Evolutionary conservation across 192 early-diverging fungal genomes (phyloP), one percentile per base, ranked within the genome.

Genomic region (Backusella tuberculispora): DNA sequence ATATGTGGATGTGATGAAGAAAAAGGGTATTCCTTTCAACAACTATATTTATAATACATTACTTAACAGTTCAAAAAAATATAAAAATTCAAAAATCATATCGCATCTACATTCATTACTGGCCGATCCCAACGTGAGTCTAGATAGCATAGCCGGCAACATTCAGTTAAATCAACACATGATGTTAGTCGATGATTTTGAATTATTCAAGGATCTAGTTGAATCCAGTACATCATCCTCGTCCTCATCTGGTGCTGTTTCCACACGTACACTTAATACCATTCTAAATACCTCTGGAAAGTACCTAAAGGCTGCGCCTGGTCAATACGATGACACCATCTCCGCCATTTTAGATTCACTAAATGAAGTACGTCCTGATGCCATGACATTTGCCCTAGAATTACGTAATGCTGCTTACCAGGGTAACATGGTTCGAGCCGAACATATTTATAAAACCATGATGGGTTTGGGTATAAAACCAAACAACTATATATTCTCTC

Each of bases 1-100:
- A 63, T 72, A 72, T 21, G 42, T 47, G 4, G 71, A 78, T 69
- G 76, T 69, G 17, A 78, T 78, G 76, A n/a, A 38, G 17, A 41
- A 42, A 6, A 72, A 78, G 19, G 65, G 47, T 17, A 72, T 76
- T 9, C 43, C 63, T 10, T 56, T 29, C 24, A 77, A 72, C 38
- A 44, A 56, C 4, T 10, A 47, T 40, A 66, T 77, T 15, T 72
- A 67, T 34, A 77, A 77, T 34, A 66, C 45, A 17, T 37, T 77
- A 19, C n/a, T 72, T 1, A 42, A 66, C 9, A 41, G 70, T 8
- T 53, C 56, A n/a, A 17, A 67, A 19, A 65, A 77, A 26, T 19
- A 77, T 24, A 14, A 14, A 15, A 24, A 72, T 8, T 24, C 69
- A 26, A 60, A 71, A 14, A 46, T 77, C 19, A 13, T 26, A 26